phyloP scores from a whole-genome alignment of 2,329 filamentous ascomycete species.

The Fusarium concolor region DNA sequence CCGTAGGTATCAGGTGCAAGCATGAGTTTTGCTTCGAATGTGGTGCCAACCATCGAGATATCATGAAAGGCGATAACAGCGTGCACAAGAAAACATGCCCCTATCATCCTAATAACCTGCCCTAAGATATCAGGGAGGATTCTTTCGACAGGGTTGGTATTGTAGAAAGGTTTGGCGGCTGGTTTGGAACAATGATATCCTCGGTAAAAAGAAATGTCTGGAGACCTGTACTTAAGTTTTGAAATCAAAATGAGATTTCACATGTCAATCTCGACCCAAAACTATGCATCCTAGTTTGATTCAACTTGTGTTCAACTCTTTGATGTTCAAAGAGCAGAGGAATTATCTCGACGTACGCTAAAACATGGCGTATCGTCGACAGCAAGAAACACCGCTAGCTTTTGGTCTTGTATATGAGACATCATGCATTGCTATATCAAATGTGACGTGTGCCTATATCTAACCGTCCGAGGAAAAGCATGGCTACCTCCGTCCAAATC shows the following conservation, averaged over 20 bases:
- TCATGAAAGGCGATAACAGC: constrained; percentile 51
- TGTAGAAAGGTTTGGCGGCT: neutral
- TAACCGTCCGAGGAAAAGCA: constrained; percentile 1
- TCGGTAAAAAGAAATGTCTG: too few relatives aligned
- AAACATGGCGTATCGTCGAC: neutral
- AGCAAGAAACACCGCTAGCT: neutral
- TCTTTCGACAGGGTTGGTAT: neutral
- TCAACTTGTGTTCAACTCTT: too few relatives aligned
- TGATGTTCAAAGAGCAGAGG: neutral
- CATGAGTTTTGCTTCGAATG: constrained; percentile 55
- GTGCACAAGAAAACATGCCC: constrained; percentile 47
- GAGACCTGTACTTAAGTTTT: neutral
- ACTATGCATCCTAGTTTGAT: neutral
- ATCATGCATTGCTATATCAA: constrained; percentile 2
- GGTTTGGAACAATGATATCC: neutral
- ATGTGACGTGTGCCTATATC: neutral
- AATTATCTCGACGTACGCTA: neutral
- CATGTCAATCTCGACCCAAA: neutral
- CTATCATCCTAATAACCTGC: constrained; percentile 46
- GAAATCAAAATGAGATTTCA: neutral
- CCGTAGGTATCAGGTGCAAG: constrained; percentile 51
- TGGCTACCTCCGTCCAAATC: neutral
- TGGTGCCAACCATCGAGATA: constrained; percentile 49
- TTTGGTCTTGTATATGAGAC: neutral
- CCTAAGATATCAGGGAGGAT: neutral